phyloP scores from a whole-genome alignment of 208 protist genomes.

The Trichomonas gallinae region DNA sequence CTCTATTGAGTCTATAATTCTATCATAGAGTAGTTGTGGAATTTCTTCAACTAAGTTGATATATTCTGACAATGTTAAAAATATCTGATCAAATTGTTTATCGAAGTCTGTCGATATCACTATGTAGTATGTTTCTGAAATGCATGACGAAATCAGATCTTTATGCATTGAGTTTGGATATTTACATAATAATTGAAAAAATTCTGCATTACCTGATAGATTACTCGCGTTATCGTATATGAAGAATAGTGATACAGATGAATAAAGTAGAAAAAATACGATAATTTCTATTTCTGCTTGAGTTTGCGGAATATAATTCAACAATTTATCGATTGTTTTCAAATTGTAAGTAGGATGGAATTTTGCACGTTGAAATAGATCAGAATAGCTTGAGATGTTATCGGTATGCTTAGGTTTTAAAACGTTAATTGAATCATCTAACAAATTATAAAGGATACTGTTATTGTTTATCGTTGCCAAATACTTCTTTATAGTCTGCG shows the following conservation, averaged over 20 bases:
- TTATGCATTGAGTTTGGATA: not conserved
- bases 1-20: not conserved
- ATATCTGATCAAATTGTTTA: not conserved
- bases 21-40: not conserved
- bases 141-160: not conserved
- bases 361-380: not conserved
- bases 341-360: not conserved
- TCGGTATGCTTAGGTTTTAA: not conserved
- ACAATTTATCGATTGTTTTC: not conserved
- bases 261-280: not conserved
- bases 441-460: not conserved
- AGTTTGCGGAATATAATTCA: not conserved
- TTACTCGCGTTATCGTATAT: not conserved
- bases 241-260: not conserved
- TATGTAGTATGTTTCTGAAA: not conserved
- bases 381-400: not conserved
- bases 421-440: not conserved
- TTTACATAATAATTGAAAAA: not conserved
- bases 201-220: not conserved
- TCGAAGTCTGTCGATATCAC: not conserved
- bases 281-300: not conserved
- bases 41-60: not conserved
- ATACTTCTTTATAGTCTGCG: not conserved
- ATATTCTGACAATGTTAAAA: not conserved
- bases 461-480: not conserved